Conservation (phyloP, 306 rosid genomes). For the Trifolium pratense region DNA sequence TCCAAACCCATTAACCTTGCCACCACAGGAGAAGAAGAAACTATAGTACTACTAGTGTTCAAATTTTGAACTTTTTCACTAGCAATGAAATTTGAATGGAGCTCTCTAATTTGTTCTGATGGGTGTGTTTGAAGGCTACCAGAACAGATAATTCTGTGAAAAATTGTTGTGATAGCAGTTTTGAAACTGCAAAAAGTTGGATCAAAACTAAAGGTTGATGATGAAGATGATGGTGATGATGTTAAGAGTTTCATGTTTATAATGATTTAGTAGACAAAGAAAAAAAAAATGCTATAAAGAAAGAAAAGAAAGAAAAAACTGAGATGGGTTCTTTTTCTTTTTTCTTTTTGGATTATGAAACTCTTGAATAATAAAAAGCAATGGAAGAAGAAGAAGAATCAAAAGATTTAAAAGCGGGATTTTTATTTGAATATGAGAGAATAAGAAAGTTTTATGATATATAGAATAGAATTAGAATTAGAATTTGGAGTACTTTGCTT, state of each 20-base stretch:
- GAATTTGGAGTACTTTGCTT: constrained; percentile 9
- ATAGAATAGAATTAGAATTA: neutral
- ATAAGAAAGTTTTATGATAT: neutral
- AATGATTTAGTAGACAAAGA: constrained; percentile 26
- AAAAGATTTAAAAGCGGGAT: constrained; percentile 82
- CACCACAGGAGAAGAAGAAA: constrained; percentile 48
- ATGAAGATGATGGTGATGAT: constrained; percentile 49
- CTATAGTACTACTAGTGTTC: constrained; percentile 31
- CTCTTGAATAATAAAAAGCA: constrained; percentile 37
- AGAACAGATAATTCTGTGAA: constrained; percentile 47
- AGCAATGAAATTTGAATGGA: constrained; percentile 32
- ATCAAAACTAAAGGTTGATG: constrained; percentile 48
- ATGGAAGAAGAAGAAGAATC: constrained; percentile 29
- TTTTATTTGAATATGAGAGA: constrained; percentile 70
- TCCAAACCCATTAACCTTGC: constrained; percentile 91
- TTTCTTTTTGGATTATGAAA: constrained; percentile 37
- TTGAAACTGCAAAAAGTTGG: constrained; percentile 55
- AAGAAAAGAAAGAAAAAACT: neutral
- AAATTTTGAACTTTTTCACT: constrained; percentile 43
- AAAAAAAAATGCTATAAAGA: neutral
- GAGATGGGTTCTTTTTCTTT: constrained; percentile 30
- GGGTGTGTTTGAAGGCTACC: no score
- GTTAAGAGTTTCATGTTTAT: constrained; percentile 58
- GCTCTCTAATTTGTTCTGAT: constrained; percentile 37
- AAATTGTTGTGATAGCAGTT: constrained; percentile 57